Evolutionary conservation across 169 alveolate genomes (phyloP).

Genomic region (Condylostoma magnum): DNA sequence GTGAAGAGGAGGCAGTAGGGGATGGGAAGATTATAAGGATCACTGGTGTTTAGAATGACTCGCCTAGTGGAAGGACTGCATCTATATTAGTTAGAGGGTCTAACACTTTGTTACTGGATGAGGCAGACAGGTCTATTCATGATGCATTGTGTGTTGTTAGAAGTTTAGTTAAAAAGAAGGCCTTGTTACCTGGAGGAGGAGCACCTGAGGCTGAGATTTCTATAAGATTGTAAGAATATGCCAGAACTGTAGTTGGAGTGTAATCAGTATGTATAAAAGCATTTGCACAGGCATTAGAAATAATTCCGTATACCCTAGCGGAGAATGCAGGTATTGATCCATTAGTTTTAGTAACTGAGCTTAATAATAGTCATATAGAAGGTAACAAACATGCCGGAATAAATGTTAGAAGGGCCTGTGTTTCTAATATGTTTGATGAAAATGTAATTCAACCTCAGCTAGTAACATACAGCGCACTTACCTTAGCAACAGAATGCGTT

Average conservation of each 20-base stretch:
- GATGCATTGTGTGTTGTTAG: conserved; percentile 99
- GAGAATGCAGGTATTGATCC: conserved; percentile 99
- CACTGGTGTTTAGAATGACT: conserved; percentile 93
- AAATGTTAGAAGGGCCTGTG: conserved; percentile 90
- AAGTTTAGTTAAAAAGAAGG: conserved; percentile 94
- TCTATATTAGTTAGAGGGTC: conserved; percentile 97
- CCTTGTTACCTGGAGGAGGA: conserved; percentile 99
- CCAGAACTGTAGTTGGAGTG: conserved; percentile 93
- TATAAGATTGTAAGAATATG: conserved; percentile 72
- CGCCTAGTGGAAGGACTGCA: conserved; percentile 80
- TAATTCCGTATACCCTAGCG: conserved; percentile 99
- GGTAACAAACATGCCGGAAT: conserved; percentile 94
- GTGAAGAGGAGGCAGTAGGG: conserved; percentile 84
- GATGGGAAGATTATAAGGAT: conserved; percentile 92
- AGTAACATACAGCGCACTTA: conserved; percentile 96
- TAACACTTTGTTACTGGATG: conserved; percentile 93
- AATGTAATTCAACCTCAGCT: conserved; percentile 96
- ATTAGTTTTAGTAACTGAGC: conserved; percentile 94
- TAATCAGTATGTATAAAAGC: conserved; percentile 93
- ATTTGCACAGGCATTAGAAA: conserved; percentile 98
- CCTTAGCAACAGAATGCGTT: conserved; percentile 98
- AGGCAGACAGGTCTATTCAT: conserved; percentile 98
- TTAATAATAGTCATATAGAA: conserved; percentile 90
- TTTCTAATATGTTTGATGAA: conserved; percentile 91
- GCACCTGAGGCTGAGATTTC: conserved; percentile 98